phyloP scores from a whole-genome alignment of 1,284 basidiomycete species.

The Ceratobasidium sp. region DNA sequence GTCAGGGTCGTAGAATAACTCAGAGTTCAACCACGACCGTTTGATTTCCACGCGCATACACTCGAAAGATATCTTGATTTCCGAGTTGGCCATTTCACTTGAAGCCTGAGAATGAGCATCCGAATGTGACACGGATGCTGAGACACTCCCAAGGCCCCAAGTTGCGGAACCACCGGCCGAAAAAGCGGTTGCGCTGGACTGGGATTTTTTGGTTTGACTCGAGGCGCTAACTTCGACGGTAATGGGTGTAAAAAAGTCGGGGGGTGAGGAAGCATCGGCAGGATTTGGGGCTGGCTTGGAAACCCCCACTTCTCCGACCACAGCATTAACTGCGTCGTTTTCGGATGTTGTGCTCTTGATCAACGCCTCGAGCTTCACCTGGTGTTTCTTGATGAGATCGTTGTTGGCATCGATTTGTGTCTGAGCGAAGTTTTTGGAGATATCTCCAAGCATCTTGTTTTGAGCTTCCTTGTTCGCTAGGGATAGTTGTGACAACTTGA shows the following conservation, averaged over 20 bases:
- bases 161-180: not conserved
- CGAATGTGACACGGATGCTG: not conserved
- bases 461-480: not conserved
- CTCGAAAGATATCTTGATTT: conserved; percentile 2
- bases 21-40: conserved; percentile 31
- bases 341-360: not conserved
- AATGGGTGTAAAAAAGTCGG: conserved; percentile 14
- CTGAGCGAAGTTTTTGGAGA: not conserved
- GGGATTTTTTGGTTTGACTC: not conserved
- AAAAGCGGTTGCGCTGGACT: not conserved
- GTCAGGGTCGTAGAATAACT: conserved; percentile 36
- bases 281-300: not conserved
- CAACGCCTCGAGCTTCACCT: not conserved
- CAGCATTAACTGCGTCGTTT: not conserved
- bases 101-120: not conserved
- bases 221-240: conserved; percentile 8
- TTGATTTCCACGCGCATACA: conserved; percentile 42
- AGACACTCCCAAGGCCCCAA: not conserved
- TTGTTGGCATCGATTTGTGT: not conserved
- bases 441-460: not conserved
- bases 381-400: not conserved
- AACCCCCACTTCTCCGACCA: not conserved
- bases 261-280: not conserved
- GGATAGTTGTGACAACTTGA: not conserved
- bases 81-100: conserved; percentile 4